These are phyloP conservation scores for Fistulifera solaris DNA, from an alignment of 108 stramenopile genomes.

Conservation along the genomic window DNA sequence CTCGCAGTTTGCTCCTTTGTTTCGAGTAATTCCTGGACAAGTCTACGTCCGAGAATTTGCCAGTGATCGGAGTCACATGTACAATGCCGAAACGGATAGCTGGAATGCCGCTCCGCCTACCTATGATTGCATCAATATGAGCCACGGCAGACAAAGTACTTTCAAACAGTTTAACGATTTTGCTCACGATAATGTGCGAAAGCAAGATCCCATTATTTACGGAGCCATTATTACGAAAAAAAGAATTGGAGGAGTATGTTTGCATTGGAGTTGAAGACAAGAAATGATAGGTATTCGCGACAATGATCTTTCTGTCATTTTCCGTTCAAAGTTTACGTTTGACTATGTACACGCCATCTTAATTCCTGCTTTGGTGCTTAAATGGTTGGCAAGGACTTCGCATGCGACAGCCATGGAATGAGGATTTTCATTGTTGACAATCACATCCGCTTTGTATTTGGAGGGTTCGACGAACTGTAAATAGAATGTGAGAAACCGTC, in stretches of 20 bases:
- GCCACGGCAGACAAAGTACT: background rate
- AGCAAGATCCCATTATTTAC: too few species aligned
- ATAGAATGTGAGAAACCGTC: too few species aligned
- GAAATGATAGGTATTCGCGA: too few species aligned
- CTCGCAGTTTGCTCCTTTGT: constrained; percentile 38
- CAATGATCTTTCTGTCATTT: too few species aligned
- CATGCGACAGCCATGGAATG: constrained; percentile 60
- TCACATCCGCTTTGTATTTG: constrained; percentile 82
- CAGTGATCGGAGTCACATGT: constrained; percentile 80
- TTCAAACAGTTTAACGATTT: too few species aligned
- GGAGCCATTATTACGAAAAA: too few species aligned
- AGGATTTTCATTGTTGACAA: constrained; percentile 52
- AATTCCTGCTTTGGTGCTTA: constrained; percentile 17
- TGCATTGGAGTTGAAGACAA: too few species aligned
- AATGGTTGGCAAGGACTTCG: constrained; percentile 60
- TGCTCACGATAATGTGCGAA: too few species aligned
- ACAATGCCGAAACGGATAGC: constrained; percentile 27
- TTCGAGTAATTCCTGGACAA: constrained; percentile 55
- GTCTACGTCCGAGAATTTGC: constrained; percentile 51
- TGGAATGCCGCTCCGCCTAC: constrained; percentile 66
- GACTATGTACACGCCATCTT: background rate
- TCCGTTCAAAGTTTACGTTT: too few species aligned
- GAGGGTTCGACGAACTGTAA: constrained; percentile 82
- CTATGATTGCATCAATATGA: constrained; percentile 34
- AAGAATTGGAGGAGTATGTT: too few species aligned